Conservation (phyloP, 139 green algal species). For the Tetradesmus obliquus region DNA sequence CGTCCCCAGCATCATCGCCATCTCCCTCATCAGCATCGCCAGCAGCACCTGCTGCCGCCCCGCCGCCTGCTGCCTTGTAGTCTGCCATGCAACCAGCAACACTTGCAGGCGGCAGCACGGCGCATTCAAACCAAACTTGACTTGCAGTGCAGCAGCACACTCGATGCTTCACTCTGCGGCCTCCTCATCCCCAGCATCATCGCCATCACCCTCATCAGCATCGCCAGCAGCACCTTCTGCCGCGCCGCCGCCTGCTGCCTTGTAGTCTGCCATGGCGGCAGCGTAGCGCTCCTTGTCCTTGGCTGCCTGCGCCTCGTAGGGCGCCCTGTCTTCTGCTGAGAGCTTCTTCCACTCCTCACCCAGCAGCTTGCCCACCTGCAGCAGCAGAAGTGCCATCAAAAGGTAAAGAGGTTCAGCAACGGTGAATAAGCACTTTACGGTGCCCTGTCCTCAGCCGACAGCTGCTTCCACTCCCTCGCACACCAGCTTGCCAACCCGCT, state of each 20-base stretch:
- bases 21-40: conserved; percentile 11
- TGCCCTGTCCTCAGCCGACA: conserved; percentile 75
- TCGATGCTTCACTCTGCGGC: background rate
- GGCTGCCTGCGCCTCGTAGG: conserved; percentile 49
- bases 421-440: background rate
- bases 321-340: conserved; percentile 73
- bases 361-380: conserved; percentile 50
- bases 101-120: too few species aligned
- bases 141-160: too few species aligned
- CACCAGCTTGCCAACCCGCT: conserved; percentile 77
- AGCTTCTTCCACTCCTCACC: conserved; percentile 86
- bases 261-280: conserved; percentile 76
- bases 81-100: conserved; percentile 54
- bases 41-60: background rate
- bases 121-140: too few species aligned
- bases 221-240: background rate
- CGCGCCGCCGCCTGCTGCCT: conserved; percentile 42
- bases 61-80: conserved; percentile 64
- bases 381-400: too few species aligned
- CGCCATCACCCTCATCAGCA: conserved; percentile 19
- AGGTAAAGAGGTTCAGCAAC: too few species aligned
- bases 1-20: background rate
- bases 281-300: conserved; percentile 74
- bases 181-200: conserved; percentile 1
- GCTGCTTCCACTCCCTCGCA: conserved; percentile 83